Base-by-base conservation (phyloP, 139 green algal genomes). In the Chlamydomonas applanata region DNA sequence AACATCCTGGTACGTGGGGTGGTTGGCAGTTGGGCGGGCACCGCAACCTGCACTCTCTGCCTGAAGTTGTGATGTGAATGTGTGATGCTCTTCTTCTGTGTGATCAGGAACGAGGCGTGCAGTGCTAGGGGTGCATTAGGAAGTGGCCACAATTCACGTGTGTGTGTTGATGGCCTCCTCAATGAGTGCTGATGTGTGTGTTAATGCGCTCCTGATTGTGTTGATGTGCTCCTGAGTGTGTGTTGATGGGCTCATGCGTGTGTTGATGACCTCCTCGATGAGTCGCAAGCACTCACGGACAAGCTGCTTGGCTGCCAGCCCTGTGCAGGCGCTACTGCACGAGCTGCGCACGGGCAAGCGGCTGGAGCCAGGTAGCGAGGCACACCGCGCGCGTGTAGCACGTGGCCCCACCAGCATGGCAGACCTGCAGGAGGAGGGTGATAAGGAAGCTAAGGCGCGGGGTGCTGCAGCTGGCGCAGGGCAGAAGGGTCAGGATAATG, bases 1-100 rank as follows among this genome's bases (percentile, higher is more conserved):
- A 93, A 94, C 75, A 32, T 94, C 24, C 52, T 76, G 82, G 88
- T 93, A 71, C n/a, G 70, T 57, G 33, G 36, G 19, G 1, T 29
- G 36, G 13, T 17, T n/a, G n/a, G 20, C 22, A 30, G 30, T 32
- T 11, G 5, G 46, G 46, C 17, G 46, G 46, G 17, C 46, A 7
- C 56, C 16, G 29, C 56, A 14, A 17, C 7, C 14, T 64, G 56
- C 22, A n/a, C n/a, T 13, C 56, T 64, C 20, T n/a, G n/a, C n/a
- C n/a, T n/a, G n/a, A 67, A 45, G 25, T 17, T 20, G 13, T 34
- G 53, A 4, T 27, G 53, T 9, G 13, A 62, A 62, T 25, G 24
- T 4, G 4, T 29, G 32, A 70, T 67, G 59, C 25, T 67, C 17
- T 35, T 36, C 17, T 27, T 29, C 56, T 13, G 7, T 64, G 17